Percentiles rank a stretch among this genome's conserved stretches.
Conservation (phyloP, 1,284 basidiomycete species). For the Ustilago crameri region DNA sequence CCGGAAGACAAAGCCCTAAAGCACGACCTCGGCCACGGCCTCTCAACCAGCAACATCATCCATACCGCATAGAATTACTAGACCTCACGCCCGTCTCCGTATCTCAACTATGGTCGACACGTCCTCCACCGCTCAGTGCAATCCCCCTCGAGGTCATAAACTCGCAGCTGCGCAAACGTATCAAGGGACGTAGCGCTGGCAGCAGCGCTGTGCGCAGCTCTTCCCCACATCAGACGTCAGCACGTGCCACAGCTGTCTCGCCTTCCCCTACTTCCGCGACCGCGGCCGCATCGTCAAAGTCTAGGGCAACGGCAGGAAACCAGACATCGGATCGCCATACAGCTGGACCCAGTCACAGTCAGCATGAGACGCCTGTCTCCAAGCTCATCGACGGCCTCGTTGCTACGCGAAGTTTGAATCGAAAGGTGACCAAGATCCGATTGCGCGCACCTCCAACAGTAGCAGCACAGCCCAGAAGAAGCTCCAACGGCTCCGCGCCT, state of each 20-base stretch:
- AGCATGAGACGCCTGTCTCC: constrained; percentile 34
- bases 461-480: constrained; percentile 32
- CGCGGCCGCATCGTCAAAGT: constrained; percentile 21
- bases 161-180: constrained; percentile 39
- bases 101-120: constrained; percentile 56
- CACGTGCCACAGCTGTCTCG: constrained; percentile 42
- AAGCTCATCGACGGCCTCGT: constrained; percentile 49
- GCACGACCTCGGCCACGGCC: constrained; percentile 29
- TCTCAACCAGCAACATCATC: constrained; percentile 48
- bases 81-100: constrained; percentile 60
- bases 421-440: constrained; percentile 54
- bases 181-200: constrained; percentile 14
- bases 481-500: constrained; percentile 40
- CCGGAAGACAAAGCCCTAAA: constrained; percentile 24
- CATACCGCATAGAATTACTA: constrained; percentile 59
- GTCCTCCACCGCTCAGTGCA: constrained; percentile 57
- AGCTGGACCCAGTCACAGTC: background rate
- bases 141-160: constrained; percentile 48
- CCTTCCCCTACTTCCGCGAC: constrained; percentile 34
- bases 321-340: constrained; percentile 12
- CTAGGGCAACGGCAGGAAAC: constrained; percentile 6
- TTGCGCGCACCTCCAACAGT: constrained; percentile 37
- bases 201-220: constrained; percentile 16
- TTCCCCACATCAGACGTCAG: constrained; percentile 30
- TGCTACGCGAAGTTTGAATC: constrained; percentile 52